phyloP scores from a whole-genome alignment of 2,329 filamentous ascomycete genomes.

The Graphiopsis chlorocephala region DNA sequence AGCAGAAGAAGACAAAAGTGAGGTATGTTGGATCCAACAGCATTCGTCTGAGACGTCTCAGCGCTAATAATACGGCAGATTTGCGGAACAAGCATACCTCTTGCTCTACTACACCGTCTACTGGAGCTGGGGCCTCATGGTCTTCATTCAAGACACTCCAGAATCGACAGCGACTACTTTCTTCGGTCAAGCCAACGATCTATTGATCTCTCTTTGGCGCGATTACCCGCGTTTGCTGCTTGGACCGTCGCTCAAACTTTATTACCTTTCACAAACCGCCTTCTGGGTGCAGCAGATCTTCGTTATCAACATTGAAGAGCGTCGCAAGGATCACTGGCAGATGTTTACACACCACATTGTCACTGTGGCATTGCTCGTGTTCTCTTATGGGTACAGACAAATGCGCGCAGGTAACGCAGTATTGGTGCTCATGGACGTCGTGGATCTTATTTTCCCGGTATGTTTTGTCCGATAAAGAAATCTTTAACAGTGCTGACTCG shows the following conservation, averaged over 20 bases:
- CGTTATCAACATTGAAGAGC: slow-evolving; percentile 90
- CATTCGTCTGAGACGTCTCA: background rate
- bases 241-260: slow-evolving; percentile 73
- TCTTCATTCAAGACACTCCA: slow-evolving; percentile 30
- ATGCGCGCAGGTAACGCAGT: slow-evolving; percentile 87
- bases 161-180: slow-evolving; percentile 12
- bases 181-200: slow-evolving; percentile 20
- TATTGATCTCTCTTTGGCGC: slow-evolving; percentile 63
- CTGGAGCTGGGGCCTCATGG: slow-evolving; percentile 79
- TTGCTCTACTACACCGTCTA: slow-evolving; percentile 78
- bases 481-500: background rate
- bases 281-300: slow-evolving; percentile 95
- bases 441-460: slow-evolving; percentile 85
- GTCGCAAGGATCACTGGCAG: slow-evolving; percentile 90
- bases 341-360: slow-evolving; percentile 96
- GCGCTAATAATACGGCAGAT: slow-evolving; percentile 36
- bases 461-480: slow-evolving; percentile 33
- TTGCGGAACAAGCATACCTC: slow-evolving; percentile 93
- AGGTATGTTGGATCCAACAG: slow-evolving; percentile 48
- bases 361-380: slow-evolving; percentile 75
- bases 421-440: slow-evolving; percentile 87
- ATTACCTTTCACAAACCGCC: slow-evolving; percentile 83
- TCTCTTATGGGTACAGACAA: slow-evolving; percentile 82
- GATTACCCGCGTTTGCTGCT: slow-evolving; percentile 80
- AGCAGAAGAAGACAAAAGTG: slow-evolving; percentile 66